Evolutionary conservation across 176 grass and related monocot genomes (phyloP), one percentile per base, ranked within the genome.

Genomic region (Metroxylon sagu): DNA sequence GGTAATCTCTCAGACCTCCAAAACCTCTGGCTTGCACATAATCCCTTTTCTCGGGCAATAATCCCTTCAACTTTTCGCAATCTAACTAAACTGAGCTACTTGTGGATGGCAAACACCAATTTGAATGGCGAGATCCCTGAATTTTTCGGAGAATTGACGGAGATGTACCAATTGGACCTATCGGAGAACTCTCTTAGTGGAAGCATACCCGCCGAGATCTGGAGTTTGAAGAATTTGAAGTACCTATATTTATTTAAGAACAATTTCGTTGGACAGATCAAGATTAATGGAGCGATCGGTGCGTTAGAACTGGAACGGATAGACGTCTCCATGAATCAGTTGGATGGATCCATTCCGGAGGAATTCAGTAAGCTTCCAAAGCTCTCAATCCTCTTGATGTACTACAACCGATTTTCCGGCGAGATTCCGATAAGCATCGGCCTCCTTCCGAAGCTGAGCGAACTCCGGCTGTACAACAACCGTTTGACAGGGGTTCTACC

Each of bases 371-470:
- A 25, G 23, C 57, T 90, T 14, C 1, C 16, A 17, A 91, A 83
- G 0, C 82, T 97, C 31, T 25, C n/a, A 0, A 1, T 0, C 0
- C 26, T 88, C 18, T 0, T 0, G 19, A 17, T 97, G 62, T 80
- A 17, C 59, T 0, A 3, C 14, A 91, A 88, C 68, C 77, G 53
- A 12, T 72, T 97, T 43, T 77, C 80, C 18, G 87, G 92, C 19
- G 70, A 97, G n/a, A 88, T 97, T 70, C 83, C 92, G 5, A 28
- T 25, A 4, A 78, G 78, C 81, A 85, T 97, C 30, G 78, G 75
- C 19, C 54, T 16, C 59, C 61, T 97, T 17, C 80, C 78, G 1
- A 66, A 64, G 1, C 50, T 97, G 59, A 2, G 0, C 4, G 1
- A 4, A 0, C 19, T 97, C 61, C 61, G 4, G 14, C 28, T 97